A percentile compares a stretch with the other conserved stretches of the same genome.
Evolutionary conservation across 805 yeast genomes (phyloP).

Genomic region (Kluyveromyces aestuarii): DNA sequence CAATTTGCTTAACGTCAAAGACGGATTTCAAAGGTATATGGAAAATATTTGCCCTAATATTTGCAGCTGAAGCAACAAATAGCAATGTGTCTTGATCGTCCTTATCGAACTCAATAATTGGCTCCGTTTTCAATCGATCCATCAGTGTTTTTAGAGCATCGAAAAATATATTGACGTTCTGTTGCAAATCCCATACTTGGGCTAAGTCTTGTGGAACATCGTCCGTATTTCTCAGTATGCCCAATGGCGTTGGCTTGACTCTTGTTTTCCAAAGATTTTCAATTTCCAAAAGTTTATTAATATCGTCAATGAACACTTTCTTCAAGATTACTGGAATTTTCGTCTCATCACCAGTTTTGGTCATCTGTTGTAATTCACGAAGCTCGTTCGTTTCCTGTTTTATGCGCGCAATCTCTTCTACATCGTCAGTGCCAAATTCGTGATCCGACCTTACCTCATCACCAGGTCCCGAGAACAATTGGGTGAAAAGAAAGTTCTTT

Average conservation of each 20-base stretch:
- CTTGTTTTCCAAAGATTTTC: constrained; percentile 75
- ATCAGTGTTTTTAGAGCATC: constrained; percentile 42
- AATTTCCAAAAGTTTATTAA: constrained; percentile 59
- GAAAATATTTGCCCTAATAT: constrained; percentile 64
- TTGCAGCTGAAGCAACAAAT: constrained; percentile 82
- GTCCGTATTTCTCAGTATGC: constrained; percentile 10
- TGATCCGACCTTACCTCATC: constrained; percentile 21
- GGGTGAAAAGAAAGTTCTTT: constrained; percentile 76
- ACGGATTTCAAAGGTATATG: constrained; percentile 62
- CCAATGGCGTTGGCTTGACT: constrained; percentile 56
- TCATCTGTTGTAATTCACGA: constrained; percentile 36
- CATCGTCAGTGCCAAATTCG: constrained; percentile 53
- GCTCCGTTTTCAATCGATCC: constrained; percentile 34
- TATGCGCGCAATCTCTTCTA: constrained; percentile 54
- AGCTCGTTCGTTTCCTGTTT: constrained; percentile 62
- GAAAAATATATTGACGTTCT: constrained; percentile 53
- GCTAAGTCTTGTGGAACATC: constrained; percentile 20
- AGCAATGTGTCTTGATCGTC: constrained; percentile 88
- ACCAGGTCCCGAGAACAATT: constrained; percentile 56
- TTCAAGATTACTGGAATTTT: constrained; percentile 38
- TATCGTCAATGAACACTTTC: constrained; percentile 66
- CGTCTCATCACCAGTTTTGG: constrained; percentile 23
- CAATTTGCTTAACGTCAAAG: constrained; percentile 87
- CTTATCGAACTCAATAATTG: constrained; percentile 66
- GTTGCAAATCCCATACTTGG: constrained; percentile 49